phyloP scores from a whole-genome alignment of 768 basidiomycete species.

The Cyclocybe cylindracea region DNA sequence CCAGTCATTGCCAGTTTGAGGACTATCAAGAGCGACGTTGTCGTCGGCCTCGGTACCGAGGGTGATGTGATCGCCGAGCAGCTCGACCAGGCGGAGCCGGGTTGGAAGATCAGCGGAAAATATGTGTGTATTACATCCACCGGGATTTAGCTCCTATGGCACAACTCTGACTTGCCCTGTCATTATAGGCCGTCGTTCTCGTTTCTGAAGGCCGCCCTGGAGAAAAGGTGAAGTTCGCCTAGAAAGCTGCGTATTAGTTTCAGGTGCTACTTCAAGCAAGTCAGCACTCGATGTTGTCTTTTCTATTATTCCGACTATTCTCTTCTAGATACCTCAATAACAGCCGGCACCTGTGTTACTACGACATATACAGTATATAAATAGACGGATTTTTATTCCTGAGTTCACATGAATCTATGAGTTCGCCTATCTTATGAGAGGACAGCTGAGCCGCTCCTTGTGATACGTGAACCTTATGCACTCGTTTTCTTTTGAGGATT shows the following conservation, averaged over 20 bases:
- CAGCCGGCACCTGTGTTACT: too few species aligned
- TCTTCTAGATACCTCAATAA: too few species aligned
- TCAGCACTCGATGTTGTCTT: neutral
- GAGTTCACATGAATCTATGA: too few species aligned
- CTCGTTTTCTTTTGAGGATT: too few species aligned
- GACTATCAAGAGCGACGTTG: conserved; percentile 95
- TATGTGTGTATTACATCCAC: conserved; percentile 59
- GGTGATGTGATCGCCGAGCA: conserved; percentile 73
- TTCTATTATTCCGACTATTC: too few species aligned
- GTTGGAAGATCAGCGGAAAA: conserved; percentile 98
- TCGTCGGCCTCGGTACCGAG: conserved; percentile 76
- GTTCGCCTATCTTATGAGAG: too few species aligned
- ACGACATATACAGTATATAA: too few species aligned
- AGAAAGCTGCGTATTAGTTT: conserved; percentile 1
- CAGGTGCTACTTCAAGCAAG: neutral
- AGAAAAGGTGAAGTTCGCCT: conserved; percentile 79
- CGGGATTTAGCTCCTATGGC: neutral
- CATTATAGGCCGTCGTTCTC: conserved; percentile 76
- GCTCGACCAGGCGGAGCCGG: conserved; percentile 83
- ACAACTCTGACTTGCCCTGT: neutral
- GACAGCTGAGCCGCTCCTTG: too few species aligned
- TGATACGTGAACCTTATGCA: too few species aligned
- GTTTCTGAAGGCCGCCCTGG: conserved; percentile 88
- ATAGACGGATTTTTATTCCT: too few species aligned
- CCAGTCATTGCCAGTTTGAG: conserved; percentile 85